Evolutionary conservation across 73 alveolate genomes (phyloP).

Genomic region (Paramecium octaurelia): DNA sequence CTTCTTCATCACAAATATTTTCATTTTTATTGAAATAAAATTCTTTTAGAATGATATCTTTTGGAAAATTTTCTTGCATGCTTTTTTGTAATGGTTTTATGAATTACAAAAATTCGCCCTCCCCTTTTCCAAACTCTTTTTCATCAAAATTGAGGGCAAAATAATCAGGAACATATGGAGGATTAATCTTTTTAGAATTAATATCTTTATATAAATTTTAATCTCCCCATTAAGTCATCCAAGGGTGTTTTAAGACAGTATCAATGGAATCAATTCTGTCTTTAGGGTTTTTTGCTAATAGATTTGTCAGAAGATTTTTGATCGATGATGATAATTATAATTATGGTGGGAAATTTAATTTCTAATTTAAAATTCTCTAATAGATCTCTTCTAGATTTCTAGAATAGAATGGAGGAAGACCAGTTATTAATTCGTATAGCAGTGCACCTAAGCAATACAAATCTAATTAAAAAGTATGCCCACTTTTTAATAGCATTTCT

Average conservation of each 20-base stretch:
- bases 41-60: not conserved
- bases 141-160: constrained; percentile 44
- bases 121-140: constrained; percentile 49
- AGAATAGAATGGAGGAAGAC: constrained; percentile 65
- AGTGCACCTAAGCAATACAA: constrained; percentile 66
- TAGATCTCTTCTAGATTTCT: constrained; percentile 48
- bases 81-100: not conserved
- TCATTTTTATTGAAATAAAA: not conserved
- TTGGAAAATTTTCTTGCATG: not conserved
- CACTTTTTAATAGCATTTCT: constrained; percentile 67
- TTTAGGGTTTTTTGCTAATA: constrained; percentile 79
- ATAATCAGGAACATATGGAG: constrained; percentile 48
- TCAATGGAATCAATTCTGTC: constrained; percentile 76
- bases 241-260: constrained; percentile 31
- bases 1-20: not conserved
- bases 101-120: not conserved
- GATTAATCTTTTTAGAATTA: not conserved
- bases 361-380: constrained; percentile 54
- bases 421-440: constrained; percentile 65
- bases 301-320: constrained; percentile 65
- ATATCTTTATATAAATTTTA: not conserved
- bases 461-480: constrained; percentile 63
- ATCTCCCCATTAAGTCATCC: constrained; percentile 47
- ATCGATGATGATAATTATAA: constrained; percentile 56
- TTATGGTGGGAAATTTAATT: constrained; percentile 30